Conservation (phyloP, 148 eudicot genomes). For the Chenopodium formosanum region DNA sequence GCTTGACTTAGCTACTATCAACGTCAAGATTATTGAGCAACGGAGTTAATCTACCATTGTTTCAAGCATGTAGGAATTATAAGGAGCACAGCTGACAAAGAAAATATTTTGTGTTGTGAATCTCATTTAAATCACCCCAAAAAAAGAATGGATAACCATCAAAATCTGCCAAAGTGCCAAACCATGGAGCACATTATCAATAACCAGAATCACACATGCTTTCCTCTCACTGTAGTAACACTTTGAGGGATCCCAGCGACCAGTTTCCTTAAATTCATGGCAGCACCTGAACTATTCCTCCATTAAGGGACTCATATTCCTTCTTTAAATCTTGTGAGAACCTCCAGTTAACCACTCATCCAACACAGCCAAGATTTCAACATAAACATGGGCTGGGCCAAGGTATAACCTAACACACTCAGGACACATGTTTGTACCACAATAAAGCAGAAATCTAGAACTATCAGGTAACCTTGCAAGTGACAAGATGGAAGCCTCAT, state of each 20-base stretch:
- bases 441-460: neutral
- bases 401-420: neutral
- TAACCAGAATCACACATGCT: neutral
- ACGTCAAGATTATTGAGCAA: neutral
- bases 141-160: neutral
- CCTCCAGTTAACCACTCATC: neutral
- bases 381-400: neutral
- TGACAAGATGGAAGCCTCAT: neutral
- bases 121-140: too few relatives aligned
- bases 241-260: too few relatives aligned
- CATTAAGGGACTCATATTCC: too few relatives aligned
- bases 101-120: neutral
- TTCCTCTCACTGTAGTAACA: too few relatives aligned
- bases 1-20: neutral
- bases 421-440: neutral
- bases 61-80: neutral
- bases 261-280: too few relatives aligned
- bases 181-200: neutral
- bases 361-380: neutral
- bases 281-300: too few relatives aligned
- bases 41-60: neutral
- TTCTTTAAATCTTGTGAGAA: too few relatives aligned
- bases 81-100: neutral
- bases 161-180: neutral
- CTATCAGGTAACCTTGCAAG: neutral